phyloP scores from a whole-genome alignment of 768 basidiomycete species.

The Suillus luteus region DNA sequence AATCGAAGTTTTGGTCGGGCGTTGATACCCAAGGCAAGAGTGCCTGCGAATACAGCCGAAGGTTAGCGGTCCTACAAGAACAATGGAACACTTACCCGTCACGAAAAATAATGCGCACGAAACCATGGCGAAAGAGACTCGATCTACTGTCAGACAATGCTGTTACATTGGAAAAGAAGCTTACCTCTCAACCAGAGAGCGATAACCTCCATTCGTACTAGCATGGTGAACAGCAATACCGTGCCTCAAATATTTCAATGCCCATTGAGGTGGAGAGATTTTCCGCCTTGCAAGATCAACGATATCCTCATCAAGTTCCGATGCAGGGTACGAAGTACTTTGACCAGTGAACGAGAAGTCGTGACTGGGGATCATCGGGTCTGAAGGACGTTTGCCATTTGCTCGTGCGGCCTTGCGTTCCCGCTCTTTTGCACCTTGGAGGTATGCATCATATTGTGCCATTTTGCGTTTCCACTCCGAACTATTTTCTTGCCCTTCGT shows the following conservation, averaged over 20 bases:
- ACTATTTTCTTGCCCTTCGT: conserved; percentile 47
- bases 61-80: neutral
- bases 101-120: conserved; percentile 64
- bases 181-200: conserved; percentile 59
- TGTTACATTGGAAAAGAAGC: neutral
- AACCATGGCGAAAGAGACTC: conserved; percentile 64
- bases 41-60: conserved; percentile 41
- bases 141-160: conserved; percentile 6
- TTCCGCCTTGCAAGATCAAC: conserved; percentile 35
- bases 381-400: conserved; percentile 58
- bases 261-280: conserved; percentile 41
- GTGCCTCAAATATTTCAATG: conserved; percentile 48
- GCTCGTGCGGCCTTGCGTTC: conserved; percentile 44
- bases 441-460: conserved; percentile 53
- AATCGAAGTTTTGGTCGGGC: conserved; percentile 64
- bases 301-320: conserved; percentile 55
- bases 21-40: conserved; percentile 75
- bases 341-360: conserved; percentile 62
- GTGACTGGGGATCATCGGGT: conserved; percentile 53
- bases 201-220: conserved; percentile 66
- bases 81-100: conserved; percentile 43
- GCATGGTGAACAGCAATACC: conserved; percentile 73
- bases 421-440: conserved; percentile 47
- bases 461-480: conserved; percentile 54
- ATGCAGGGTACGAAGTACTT: conserved; percentile 43